phyloP scores from a whole-genome alignment of 352 stramenopile species.

The Phytophthora kernoviae region DNA sequence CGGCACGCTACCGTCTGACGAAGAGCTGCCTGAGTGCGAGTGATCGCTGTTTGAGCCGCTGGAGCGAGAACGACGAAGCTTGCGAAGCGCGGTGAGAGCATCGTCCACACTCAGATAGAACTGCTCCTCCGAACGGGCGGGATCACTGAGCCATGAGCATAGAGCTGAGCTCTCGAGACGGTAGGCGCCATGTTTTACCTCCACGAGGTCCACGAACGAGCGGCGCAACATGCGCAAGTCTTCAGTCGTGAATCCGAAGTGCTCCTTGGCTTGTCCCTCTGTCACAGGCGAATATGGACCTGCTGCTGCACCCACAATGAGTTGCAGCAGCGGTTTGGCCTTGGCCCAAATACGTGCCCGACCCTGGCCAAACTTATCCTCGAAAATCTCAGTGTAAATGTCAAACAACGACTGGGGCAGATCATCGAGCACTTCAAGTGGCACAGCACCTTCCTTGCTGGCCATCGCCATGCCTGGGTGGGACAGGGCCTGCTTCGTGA shows the following conservation, averaged over 20 bases:
- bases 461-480: constrained; percentile 53
- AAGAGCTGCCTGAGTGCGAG: constrained; percentile 27
- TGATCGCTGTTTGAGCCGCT: constrained; percentile 14
- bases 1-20: constrained; percentile 26
- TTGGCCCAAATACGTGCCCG: constrained; percentile 80
- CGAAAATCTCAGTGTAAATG: constrained; percentile 87
- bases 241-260: constrained; percentile 58
- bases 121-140: constrained; percentile 54
- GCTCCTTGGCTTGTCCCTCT: constrained; percentile 67
- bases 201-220: constrained; percentile 78
- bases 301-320: constrained; percentile 70
- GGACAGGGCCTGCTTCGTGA: constrained; percentile 77
- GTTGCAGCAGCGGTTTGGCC: constrained; percentile 68
- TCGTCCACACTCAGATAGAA: constrained; percentile 69
- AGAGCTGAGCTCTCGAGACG: constrained; percentile 73
- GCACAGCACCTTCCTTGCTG: constrained; percentile 52
- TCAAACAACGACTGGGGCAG: constrained; percentile 81
- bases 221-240: constrained; percentile 75
- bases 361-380: constrained; percentile 86
- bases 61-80: constrained; percentile 34
- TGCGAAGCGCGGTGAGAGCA: constrained; percentile 48
- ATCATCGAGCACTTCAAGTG: constrained; percentile 69
- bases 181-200: constrained; percentile 66
- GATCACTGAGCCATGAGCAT: constrained; percentile 71
- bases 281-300: constrained; percentile 77